phyloP scores from a whole-genome alignment of 148 eudicot species.

The Amaranthus cruentus region DNA sequence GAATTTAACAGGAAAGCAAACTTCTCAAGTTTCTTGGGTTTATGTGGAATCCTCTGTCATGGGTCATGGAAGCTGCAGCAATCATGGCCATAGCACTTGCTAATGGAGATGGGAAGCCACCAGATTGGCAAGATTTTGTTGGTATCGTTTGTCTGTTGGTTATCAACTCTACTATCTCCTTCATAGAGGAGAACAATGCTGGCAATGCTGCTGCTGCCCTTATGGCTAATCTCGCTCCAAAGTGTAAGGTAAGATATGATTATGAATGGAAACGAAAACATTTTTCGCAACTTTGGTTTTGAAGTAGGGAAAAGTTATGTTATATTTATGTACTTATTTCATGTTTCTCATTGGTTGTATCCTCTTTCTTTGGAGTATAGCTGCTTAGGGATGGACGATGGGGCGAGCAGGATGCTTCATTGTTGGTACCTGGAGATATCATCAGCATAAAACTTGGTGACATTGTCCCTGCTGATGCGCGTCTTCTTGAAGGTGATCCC shows the following conservation, averaged over 20 bases:
- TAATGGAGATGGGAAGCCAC: slow-evolving; percentile 70
- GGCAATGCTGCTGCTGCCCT: slow-evolving; percentile 99
- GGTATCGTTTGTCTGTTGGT: slow-evolving; percentile 83
- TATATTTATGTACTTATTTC: background rate
- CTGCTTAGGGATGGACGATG: slow-evolving; percentile 82
- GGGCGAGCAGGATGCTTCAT: slow-evolving; percentile 82
- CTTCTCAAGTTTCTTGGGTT: slow-evolving; percentile 91
- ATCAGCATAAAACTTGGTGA: slow-evolving; percentile 90
- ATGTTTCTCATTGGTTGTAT: background rate
- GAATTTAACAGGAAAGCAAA: slow-evolving; percentile 71
- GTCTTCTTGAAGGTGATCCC: slow-evolving; percentile 97
- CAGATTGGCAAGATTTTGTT: slow-evolving; percentile 96
- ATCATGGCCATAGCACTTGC: slow-evolving; percentile 92
- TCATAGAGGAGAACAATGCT: slow-evolving; percentile 94
- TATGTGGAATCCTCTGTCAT: slow-evolving; percentile 98
- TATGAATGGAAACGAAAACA: background rate
- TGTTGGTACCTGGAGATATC: slow-evolving; percentile 91
- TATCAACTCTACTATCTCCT: slow-evolving; percentile 91
- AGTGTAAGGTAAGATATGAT: slow-evolving; percentile 65
- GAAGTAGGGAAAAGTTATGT: background rate
- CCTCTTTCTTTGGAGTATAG: slow-evolving; percentile 26
- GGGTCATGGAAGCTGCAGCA: slow-evolving; percentile 99
- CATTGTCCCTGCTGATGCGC: slow-evolving; percentile 89
- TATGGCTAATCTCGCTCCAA: slow-evolving; percentile 99
- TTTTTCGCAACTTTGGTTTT: background rate